Base-by-base conservation (phyloP, 1,139 yeast species). In the Yamadazyma pseudoaaseri region DNA sequence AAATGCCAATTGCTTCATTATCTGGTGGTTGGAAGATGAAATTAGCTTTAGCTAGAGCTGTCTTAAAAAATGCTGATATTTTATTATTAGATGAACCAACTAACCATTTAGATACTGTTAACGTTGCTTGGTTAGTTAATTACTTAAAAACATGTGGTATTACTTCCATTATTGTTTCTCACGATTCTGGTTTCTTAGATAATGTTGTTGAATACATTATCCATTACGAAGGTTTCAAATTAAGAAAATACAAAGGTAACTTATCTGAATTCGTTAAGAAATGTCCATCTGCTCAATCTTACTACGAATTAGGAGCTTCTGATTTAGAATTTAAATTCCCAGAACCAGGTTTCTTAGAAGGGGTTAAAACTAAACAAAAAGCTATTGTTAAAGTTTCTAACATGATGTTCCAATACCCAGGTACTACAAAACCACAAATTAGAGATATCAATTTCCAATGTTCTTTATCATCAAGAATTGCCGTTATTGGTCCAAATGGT, bases 1-100 rank as follows among this genome's bases (percentile, higher is more conserved):
- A 61, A 53, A 85, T 84, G 94, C 95, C 95, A 67, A 90, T 92
- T 67, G 82, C 89, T 64, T 86, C 97, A 48, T 79, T 92, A 57
- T 90, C 97, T 60, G 98, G 98, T 83, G 98, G 98, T 81, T 92
- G 98, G 98, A 92, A 92, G 82, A 92, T 92, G 98, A 92, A 92
- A 78, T 82, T 92, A 70, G 98, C 97, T 65, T 81, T 92, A 62
- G 97, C 97, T 56, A 86, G 97, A 76, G 98, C 98, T 63, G 97
- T 92, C 66, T 85, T 92, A 75, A 86, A 86, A 80, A 89, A 89
- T 74, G 97, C 97, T 58, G 97, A 92, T 73, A 92, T 92, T 65
- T 79, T 92, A 71, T 80, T 92, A 70, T 82, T 92, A 68, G 98
- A 92, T 80, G 98, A 92, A 80, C 98, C 98, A 76, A 92, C 98